Evolutionary conservation across 805 yeast genomes (phyloP).

Genomic region (Yarrowia osloensis): DNA sequence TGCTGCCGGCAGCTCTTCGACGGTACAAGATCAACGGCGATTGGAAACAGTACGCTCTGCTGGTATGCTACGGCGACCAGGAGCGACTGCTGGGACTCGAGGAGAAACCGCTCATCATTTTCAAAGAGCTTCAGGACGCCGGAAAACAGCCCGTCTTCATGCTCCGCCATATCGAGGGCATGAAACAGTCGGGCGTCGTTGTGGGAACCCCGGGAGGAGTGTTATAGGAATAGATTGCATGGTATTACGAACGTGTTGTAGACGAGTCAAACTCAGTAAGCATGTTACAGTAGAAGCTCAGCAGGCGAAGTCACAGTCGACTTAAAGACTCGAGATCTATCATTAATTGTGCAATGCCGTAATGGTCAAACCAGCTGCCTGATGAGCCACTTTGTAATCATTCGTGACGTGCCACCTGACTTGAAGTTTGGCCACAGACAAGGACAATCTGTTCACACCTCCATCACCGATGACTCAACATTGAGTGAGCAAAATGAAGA

Average conservation of each 20-base stretch:
- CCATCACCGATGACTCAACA: no score
- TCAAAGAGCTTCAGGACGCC: slow-evolving; percentile 78
- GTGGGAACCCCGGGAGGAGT: slow-evolving; percentile 39
- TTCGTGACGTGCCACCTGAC: no score
- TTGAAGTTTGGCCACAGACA: no score
- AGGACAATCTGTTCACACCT: no score
- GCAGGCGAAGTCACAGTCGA: no score
- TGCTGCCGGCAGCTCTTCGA: slow-evolving; percentile 84
- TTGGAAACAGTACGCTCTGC: slow-evolving; percentile 85
- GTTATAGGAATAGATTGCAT: slow-evolving; percentile 30
- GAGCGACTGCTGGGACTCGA: slow-evolving; percentile 80
- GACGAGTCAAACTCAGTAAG: no score
- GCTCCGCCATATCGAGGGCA: slow-evolving; percentile 68
- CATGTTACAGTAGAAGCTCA: no score
- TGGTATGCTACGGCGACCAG: slow-evolving; percentile 87
- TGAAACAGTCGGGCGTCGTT: slow-evolving; percentile 32
- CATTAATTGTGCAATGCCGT: no score
- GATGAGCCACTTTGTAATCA: no score
- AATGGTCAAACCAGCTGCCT: no score
- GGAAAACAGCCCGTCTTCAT: slow-evolving; percentile 90
- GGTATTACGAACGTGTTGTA: neutral
- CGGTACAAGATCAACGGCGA: slow-evolving; percentile 78
- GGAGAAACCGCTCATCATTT: slow-evolving; percentile 84
- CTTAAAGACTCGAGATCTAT: no score
- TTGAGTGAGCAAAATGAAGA: no score